Evolutionary conservation across 805 yeast species (phyloP).

Genomic region (Phaffomyces opuntiae): DNA sequence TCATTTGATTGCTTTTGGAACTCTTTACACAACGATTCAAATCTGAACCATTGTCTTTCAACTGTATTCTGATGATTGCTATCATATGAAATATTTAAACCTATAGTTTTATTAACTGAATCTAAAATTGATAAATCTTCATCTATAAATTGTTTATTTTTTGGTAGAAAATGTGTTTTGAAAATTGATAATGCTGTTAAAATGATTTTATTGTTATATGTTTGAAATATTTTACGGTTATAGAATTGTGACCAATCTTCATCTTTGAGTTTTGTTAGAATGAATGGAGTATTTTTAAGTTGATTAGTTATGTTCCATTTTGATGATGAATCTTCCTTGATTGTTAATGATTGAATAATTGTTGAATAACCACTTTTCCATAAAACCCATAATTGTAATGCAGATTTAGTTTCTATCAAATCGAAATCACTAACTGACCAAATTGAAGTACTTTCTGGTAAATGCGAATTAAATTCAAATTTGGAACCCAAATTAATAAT

Average conservation of each 20-base stretch:
- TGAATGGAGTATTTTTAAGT: conserved; percentile 1
- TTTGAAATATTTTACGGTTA: conserved; percentile 39
- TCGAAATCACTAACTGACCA: conserved; percentile 46
- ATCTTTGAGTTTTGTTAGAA: conserved; percentile 18
- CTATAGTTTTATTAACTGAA: conserved; percentile 27
- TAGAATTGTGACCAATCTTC: conserved; percentile 35
- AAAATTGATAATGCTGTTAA: conserved; percentile 47
- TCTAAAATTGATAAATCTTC: conserved; percentile 28
- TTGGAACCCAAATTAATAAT: conserved; percentile 23
- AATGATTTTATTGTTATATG: conserved; percentile 43
- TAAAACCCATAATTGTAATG: conserved; percentile 34
- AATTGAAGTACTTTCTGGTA: conserved; percentile 31
- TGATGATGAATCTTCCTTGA: conserved; percentile 20
- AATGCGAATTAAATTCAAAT: conserved; percentile 21
- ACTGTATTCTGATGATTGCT: conserved; percentile 30
- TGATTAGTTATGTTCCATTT: conserved; percentile 18
- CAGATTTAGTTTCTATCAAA: conserved; percentile 16
- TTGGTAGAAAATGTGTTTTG: conserved; percentile 33
- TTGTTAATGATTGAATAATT: conserved; percentile 30
- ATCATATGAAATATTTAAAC: conserved; percentile 22
- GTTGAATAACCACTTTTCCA: conserved; percentile 63
- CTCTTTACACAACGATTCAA: conserved; percentile 69
- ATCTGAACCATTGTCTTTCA: conserved; percentile 57
- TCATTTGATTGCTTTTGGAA: conserved; percentile 55
- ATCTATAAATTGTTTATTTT: conserved; percentile 20